Base-by-base conservation (phyloP, 148 eudicot genomes). In the Beta vulgaris region DNA sequence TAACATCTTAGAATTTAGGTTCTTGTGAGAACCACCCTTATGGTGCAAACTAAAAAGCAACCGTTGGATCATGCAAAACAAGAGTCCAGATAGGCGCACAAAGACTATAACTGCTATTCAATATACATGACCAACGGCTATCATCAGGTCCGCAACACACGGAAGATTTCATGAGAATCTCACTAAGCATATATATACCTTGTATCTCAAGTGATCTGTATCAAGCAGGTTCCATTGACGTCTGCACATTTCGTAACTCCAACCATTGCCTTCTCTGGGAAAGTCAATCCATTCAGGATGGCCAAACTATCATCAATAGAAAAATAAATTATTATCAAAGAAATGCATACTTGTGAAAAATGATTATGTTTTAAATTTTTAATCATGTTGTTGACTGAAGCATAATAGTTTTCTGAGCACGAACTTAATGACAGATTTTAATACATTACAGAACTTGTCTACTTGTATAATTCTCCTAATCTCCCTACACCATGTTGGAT, bases 251-350 rank as follows among this genome's bases (percentile, higher is more conserved):
- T 89, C 94, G 49, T 88, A 86, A 80, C 98, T 91, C 98, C 98
- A 96, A 42, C 62, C 80, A 87, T 96, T 96, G 75, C 99, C 98
- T 58, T 92, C 94, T 85, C 98, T 87, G 15, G 99, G 99, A 80
- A 96, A 96, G 85, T 96, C 99, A 62, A 96, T 96, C 99, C 99
- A 96, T 31, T 96, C 99, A 43, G 99, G 99, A 82, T 96, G 99
- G 78, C 99, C 99, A 87, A 96, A 96, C 99, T 96, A 76, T 26
- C 66, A 85, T 73, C 76, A 80, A 78, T 49, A 42, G 57, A 32
- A 60, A 37, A n/a, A 59, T 25, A 72, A 48, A 64, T 68, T 65
- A 75, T 44, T 59, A 18, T 71, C 39, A 61, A n/a, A 64, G 6
- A 35, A 71, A 21, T 19, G 7, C 34, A 70, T 21, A 18, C 3